Evolutionary conservation across 2,329 filamentous ascomycete species (phyloP).

Genomic region (Leptosphaerulina australis): DNA sequence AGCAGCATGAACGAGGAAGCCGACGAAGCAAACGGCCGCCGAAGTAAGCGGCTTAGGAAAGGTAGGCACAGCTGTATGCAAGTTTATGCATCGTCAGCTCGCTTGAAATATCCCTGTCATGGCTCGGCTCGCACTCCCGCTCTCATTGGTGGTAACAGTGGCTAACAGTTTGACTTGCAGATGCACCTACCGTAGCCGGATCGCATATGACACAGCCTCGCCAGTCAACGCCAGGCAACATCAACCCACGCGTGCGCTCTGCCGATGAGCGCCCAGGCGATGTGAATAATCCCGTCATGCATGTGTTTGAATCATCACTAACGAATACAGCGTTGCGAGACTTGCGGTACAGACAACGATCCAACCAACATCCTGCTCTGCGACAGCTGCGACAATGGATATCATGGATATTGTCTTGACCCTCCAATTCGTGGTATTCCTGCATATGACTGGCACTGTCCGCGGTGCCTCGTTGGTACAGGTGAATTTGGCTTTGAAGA

Average conservation of each 20-base stretch:
- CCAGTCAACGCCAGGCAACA: constrained; percentile 72
- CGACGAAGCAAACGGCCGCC: constrained; percentile 61
- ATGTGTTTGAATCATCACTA: constrained; percentile 29
- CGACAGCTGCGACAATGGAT: constrained; percentile 89
- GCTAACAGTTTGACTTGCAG: constrained; percentile 47
- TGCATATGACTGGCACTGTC: constrained; percentile 93
- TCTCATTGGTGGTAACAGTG: constrained; percentile 29
- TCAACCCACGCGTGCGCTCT: constrained; percentile 61
- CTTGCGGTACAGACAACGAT: constrained; percentile 81
- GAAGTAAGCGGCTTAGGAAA: constrained; percentile 93
- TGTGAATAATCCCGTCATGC: constrained; percentile 46
- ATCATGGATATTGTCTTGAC: constrained; percentile 86
- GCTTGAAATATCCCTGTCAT: constrained; percentile 14
- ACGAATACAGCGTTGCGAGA: constrained; percentile 73
- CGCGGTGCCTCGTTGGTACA: constrained; percentile 91
- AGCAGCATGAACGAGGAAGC: constrained; percentile 67
- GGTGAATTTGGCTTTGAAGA: constrained; percentile 98
- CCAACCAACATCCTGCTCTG: constrained; percentile 74
- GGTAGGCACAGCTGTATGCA: constrained; percentile 57
- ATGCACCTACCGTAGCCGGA: constrained; percentile 82
- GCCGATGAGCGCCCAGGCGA: constrained; percentile 62
- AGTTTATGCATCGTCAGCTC: constrained; percentile 17
- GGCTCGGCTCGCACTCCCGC: not conserved
- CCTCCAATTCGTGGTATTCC: constrained; percentile 79
- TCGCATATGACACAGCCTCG: constrained; percentile 97